Base-by-base conservation (phyloP, 306 rosid species). In the Styphnolobium japonicum region DNA sequence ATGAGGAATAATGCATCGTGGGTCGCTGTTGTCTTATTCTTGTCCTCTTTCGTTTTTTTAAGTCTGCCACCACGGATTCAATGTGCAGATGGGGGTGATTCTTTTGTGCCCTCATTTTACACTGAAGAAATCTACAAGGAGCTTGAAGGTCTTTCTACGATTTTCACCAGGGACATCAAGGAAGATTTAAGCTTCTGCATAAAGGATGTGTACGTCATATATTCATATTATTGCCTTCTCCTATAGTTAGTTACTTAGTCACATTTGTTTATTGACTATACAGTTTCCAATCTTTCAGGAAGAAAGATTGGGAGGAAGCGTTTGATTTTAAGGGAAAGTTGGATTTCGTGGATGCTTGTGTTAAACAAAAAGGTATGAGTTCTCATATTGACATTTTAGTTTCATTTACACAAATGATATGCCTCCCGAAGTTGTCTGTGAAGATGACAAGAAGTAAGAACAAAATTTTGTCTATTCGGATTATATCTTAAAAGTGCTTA, bases 231-330 rank as follows among this genome's bases (percentile, higher is more conserved):
- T 21, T 18, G 42, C 48, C 57, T 40, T 14, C 22, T 48, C 21
- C 12, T 31, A 43, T 52, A 3, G 8, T 72, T 52, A 5, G 18
- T 61, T 61, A 1, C 7, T 53, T 60, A 7, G 34, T 72, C 46
- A 65, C 22, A 8, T 37, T 76, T 40, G 16, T 73, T 10, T 49
- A 66, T 53, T 75, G 3, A 73, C 37, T 9, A 19, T 37, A 15
- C 4, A 10, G 22, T 74, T 48, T 73, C 5, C 8, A 55, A 33
- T 45, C 45, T 83, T 82, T 77, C 86, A 93, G 97, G 85, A 52
- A 78, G 18, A 65, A 79, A 15, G 97, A 93, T 88, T 93, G 94
- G 96, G 72, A 83, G 66, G 92, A 80, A 57, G 96, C 97, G 16
- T 93, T 89, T 74, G 82, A 90, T 82, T 93, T 79, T 68, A 15